phyloP scores from a whole-genome alignment of 2,329 filamentous ascomycete species.

The Macrophomina tecta region DNA sequence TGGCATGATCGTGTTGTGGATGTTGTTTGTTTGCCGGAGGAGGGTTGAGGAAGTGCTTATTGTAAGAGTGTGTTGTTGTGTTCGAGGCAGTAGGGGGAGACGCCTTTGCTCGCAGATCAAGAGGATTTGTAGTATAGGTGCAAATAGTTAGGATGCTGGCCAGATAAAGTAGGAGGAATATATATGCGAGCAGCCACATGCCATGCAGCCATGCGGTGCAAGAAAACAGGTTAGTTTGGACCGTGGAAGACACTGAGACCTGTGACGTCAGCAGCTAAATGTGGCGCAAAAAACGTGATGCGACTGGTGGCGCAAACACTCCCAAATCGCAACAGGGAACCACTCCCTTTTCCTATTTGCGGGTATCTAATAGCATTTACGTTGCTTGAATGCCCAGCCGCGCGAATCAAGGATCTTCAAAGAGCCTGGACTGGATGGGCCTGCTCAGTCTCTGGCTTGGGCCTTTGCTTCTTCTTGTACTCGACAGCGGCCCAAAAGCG shows the following conservation, averaged over 20 bases:
- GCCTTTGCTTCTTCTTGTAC: neutral
- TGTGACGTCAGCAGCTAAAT: conserved; percentile 12
- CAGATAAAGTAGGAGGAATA: neutral
- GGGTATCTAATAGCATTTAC: neutral
- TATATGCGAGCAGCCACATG: neutral
- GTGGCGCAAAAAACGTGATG: conserved; percentile 5
- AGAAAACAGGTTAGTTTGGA: conserved; percentile 21
- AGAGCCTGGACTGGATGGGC: neutral
- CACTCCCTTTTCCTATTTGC: neutral
- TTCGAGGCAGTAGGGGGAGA: neutral
- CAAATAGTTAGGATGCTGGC: too few relatives aligned
- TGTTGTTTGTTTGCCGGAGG: neutral
- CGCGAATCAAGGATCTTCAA: neutral
- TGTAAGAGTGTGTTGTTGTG: neutral
- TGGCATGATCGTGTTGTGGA: conserved; percentile 37
- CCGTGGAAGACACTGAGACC: neutral
- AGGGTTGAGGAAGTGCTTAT: neutral
- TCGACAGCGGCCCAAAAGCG: conserved; percentile 15
- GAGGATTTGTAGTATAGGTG: neutral
- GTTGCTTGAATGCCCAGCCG: neutral
- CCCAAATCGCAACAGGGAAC: neutral
- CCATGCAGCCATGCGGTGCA: neutral
- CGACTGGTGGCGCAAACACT: conserved; percentile 13
- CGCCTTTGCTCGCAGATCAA: neutral
- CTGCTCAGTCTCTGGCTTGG: neutral